Conservation (phyloP, 2,329 filamentous ascomycete genomes). For the Penicillium griseofulvum region DNA sequence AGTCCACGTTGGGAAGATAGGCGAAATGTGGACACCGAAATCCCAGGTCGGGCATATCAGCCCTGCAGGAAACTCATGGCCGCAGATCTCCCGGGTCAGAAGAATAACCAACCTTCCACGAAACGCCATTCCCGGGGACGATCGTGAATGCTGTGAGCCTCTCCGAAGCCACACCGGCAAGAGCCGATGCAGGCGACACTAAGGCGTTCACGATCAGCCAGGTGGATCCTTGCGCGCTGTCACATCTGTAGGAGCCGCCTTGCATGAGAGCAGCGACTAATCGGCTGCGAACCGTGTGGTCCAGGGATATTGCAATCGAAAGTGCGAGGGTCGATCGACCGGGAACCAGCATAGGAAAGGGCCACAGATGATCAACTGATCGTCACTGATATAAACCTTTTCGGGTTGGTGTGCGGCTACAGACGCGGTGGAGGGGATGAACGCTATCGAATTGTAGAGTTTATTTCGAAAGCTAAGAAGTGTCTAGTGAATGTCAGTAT, state of each 20-base stretch:
- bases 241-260: conserved; percentile 21
- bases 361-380: conserved; percentile 4
- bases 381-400: conserved; percentile 3
- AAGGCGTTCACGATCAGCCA: conserved; percentile 14
- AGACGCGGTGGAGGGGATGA: neutral
- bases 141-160: conserved; percentile 13
- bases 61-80: conserved; percentile 9
- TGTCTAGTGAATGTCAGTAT: neutral
- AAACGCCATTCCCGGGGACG: conserved; percentile 8
- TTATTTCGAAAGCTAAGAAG: neutral
- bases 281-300: conserved; percentile 18
- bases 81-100: conserved; percentile 8
- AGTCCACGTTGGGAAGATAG: neutral
- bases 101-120: conserved; percentile 1
- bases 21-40: neutral
- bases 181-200: conserved; percentile 21
- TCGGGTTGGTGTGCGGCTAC: conserved; percentile 3
- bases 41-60: neutral
- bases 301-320: neutral
- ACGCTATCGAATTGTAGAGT: neutral
- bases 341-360: conserved; percentile 5
- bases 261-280: conserved; percentile 23
- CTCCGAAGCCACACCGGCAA: conserved; percentile 25
- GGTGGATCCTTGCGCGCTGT: conserved; percentile 25
- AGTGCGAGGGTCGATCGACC: neutral